Evolutionary conservation across 176 grass and related monocot genomes (phyloP).

Genomic region (Microstegium vimineum): DNA sequence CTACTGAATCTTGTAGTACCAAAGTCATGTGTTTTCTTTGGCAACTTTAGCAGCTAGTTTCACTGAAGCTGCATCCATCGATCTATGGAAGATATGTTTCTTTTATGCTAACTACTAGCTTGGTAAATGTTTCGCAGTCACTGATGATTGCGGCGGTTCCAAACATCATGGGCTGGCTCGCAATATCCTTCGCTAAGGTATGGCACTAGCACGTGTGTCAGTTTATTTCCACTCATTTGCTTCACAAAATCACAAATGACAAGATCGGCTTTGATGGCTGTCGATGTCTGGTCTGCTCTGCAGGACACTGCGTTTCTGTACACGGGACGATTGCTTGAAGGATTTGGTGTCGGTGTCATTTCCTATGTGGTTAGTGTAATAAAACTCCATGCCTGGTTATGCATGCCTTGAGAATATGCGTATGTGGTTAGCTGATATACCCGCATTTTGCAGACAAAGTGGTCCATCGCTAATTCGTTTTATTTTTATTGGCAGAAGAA

Average conservation of each 20-base stretch:
- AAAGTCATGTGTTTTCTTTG: too few species aligned
- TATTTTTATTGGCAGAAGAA: not conserved
- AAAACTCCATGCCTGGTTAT: not conserved
- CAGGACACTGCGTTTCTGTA: too few species aligned
- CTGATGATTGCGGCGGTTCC: slow-evolving; percentile 91
- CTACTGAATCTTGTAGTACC: too few species aligned
- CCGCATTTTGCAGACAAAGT: too few species aligned
- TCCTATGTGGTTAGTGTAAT: slow-evolving; percentile 61
- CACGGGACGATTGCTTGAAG: slow-evolving; percentile 80
- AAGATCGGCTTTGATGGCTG: not conserved
- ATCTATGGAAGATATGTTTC: too few species aligned
- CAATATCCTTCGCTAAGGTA: slow-evolving; percentile 90
- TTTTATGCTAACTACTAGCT: too few species aligned
- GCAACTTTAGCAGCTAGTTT: too few species aligned
- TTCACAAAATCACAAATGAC: not conserved
- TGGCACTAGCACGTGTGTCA: not conserved
- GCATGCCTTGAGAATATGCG: not conserved
- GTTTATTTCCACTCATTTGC: not conserved
- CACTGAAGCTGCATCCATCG: too few species aligned
- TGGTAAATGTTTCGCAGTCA: slow-evolving; percentile 39
- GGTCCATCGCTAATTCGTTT: too few species aligned
- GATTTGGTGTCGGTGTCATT: slow-evolving; percentile 90
- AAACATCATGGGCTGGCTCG: slow-evolving; percentile 94
- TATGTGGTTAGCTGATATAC: slow-evolving; percentile 15
- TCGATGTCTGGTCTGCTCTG: not conserved